Percentiles rank a stretch among this genome's conserved stretches.
Conservation (phyloP, 2,329 filamentous ascomycete genomes). For the Escovopsis sp. region DNA sequence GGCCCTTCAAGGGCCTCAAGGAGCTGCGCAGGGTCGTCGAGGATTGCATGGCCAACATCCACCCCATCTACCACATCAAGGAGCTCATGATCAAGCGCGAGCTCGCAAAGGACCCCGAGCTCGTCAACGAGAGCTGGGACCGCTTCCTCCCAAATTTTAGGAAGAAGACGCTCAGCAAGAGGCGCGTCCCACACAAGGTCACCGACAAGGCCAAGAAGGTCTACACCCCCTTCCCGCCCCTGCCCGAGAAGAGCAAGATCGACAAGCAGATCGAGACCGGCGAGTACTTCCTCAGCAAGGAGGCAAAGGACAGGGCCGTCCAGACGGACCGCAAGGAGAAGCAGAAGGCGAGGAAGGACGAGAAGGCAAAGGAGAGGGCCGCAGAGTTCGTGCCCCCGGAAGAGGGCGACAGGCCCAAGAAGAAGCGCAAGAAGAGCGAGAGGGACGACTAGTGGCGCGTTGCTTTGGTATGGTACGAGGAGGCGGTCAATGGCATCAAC, state of each 20-base stretch:
- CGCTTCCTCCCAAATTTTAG: slow-evolving; percentile 96
- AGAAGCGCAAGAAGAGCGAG: slow-evolving; percentile 44
- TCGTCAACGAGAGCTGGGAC: slow-evolving; percentile 86
- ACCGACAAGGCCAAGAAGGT: slow-evolving; percentile 86
- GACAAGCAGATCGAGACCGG: slow-evolving; percentile 95
- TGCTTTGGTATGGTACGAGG: not conserved
- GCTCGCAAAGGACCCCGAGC: slow-evolving; percentile 73
- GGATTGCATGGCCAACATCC: slow-evolving; percentile 94
- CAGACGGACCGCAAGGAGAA: slow-evolving; percentile 70
- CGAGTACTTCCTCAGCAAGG: slow-evolving; percentile 90
- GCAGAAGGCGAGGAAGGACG: slow-evolving; percentile 75
- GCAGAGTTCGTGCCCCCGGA: slow-evolving; percentile 78
- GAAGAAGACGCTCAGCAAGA: slow-evolving; percentile 76
- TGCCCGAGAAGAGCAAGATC: slow-evolving; percentile 97
- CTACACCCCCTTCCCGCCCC: slow-evolving; percentile 94
- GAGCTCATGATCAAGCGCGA: slow-evolving; percentile 90
- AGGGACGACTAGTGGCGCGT: slow-evolving; percentile 11
- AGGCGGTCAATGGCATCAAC: no score
- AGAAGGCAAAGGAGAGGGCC: slow-evolving; percentile 73
- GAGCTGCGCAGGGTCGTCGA: slow-evolving; percentile 80
- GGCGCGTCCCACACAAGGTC: slow-evolving; percentile 68
- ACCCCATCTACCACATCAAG: slow-evolving; percentile 70
- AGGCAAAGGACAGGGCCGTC: slow-evolving; percentile 72
- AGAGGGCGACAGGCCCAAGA: slow-evolving; percentile 51
- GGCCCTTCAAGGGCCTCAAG: slow-evolving; percentile 82